Evolutionary conservation across 441 rosid genomes (phyloP).

Genomic region (Geranium incanum): DNA sequence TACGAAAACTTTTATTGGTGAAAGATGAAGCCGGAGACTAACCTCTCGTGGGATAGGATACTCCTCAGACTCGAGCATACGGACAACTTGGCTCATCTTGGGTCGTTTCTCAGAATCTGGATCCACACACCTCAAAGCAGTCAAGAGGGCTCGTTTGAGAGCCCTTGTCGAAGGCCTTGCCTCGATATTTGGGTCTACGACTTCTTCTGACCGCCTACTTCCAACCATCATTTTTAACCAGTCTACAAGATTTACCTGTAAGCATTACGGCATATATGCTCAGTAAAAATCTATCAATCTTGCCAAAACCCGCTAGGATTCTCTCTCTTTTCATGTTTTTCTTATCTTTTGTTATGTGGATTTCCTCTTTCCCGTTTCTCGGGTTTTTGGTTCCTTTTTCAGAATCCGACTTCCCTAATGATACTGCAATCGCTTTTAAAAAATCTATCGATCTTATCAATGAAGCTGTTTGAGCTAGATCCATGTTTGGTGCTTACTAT

Average conservation of each 20-base stretch:
- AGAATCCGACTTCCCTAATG: too few relatives aligned
- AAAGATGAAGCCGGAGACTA: slow-evolving; percentile 19
- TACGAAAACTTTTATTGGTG: neutral
- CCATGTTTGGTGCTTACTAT: neutral
- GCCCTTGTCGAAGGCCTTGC: slow-evolving; percentile 70
- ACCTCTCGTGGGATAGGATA: slow-evolving; percentile 95
- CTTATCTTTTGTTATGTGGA: too few relatives aligned
- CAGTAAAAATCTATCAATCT: slow-evolving; percentile 11
- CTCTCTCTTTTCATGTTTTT: too few relatives aligned
- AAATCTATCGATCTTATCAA: too few relatives aligned
- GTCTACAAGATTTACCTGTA: slow-evolving; percentile 88
- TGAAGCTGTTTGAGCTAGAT: neutral
- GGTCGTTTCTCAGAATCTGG: slow-evolving; percentile 88
- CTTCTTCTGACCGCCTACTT: slow-evolving; percentile 70
- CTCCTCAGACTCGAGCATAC: slow-evolving; percentile 93
- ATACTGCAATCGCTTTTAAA: too few relatives aligned
- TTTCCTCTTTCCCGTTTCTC: too few relatives aligned
- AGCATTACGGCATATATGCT: slow-evolving; percentile 11
- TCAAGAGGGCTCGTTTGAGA: slow-evolving; percentile 74
- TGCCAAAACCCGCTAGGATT: too few relatives aligned
- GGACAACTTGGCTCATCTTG: slow-evolving; percentile 89
- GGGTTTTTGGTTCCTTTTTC: too few relatives aligned
- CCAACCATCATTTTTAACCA: slow-evolving; percentile 99
- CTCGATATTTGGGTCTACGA: slow-evolving; percentile 74
- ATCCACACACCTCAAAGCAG: slow-evolving; percentile 92